Base-by-base conservation (phyloP, 2,329 filamentous ascomycete genomes). In the Colletotrichum musae region DNA sequence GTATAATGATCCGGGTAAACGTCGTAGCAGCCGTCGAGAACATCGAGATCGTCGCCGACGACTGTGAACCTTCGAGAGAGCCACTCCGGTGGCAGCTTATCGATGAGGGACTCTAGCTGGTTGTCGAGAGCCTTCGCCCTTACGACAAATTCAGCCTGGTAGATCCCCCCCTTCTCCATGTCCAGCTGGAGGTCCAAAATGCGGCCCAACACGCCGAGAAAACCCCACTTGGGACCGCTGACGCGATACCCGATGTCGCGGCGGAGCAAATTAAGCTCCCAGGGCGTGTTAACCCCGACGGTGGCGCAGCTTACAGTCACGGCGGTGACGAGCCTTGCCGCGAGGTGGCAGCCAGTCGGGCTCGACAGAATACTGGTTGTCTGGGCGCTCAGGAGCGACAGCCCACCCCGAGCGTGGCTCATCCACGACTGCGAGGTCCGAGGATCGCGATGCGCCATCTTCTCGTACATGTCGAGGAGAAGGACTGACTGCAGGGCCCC, bases 401-500 rank as follows among this genome's bases (percentile, higher is more conserved):
- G 43, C 28, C 71, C 75, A 0, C 74, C 75, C 5, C 70, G 65
- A 6, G 74, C 63, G 15, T 76, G 75, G 43, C 70, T 75, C 61
- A 68, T 57, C 71, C 73, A 74, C 2, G 73, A 59, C 2, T 58
- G 41, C 1, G 61, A 52, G 1, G 53, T 45, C 3, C 24, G n/a
- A 3, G 50, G 67, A 5, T 71, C 59, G 7, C 72, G 71, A 6
- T 68, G 64, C 28, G 71, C 70, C 50, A 77, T 73, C 64, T 76
- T 77, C 68, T 77, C 75, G 51, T 74, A 77, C 41, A 75, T 70
- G 45, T 77, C 75, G 6, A 77, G 73, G 10, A 77, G 71, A 6
- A 77, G 57, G 2, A 75, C 63, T 2, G 75, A 71, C 50, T 76
- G 75, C 0, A 77, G 58, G 4, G 68, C 71, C 16, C 68, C 72